Evolutionary conservation across 495 filamentous ascomycete genomes (phyloP), one percentile per base, ranked within the genome.

Genomic region (Clavariopsis aquatica): DNA sequence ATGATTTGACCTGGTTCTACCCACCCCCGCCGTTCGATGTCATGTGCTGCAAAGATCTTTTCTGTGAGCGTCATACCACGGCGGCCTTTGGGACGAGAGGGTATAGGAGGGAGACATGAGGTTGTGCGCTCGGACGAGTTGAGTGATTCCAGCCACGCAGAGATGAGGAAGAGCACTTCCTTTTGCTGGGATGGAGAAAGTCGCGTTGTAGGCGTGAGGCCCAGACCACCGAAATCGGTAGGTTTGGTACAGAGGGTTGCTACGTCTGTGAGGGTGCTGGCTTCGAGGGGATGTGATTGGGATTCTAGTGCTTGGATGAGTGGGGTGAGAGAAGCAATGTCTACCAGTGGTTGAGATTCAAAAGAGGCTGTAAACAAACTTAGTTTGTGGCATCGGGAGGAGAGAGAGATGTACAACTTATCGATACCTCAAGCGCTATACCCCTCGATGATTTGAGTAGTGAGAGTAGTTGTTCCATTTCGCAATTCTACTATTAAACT

Each of bases 31-130:
- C 71, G 31, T 1, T 69, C 57, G 24, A 78, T 55, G 54, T 78
- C 78, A 62, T 79, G 77, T 41, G 69, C 57, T 0, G 77, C 78
- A 60, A 80, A 75, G 13, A 80, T 76, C 57, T 80, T 79, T 57
- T 78, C 77, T 8, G 74, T 71, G 7, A 79, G 45, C 0, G 75
- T 79, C 78, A 80, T 80, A 9, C 69, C 72, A 24, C 73, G 72
- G 26, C 74, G 65, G 1, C 70, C 73, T 19, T 51, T 24, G 2
- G 76, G 74, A 15, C 71, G 66, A 1, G 46, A 15, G 20, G 54
- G 19, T 26, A 70, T 54, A 7, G 69, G 60, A 2, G 24, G 38
- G 7, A 59, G 67, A 1, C 46, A 23, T 0, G 55, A 27, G 41
- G 65, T 70, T 19, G 62, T 56, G 15, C 71, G 64, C 27, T 79